phyloP scores from a whole-genome alignment of 331 rosid genomes.

The Pyracantha coccinea region DNA sequence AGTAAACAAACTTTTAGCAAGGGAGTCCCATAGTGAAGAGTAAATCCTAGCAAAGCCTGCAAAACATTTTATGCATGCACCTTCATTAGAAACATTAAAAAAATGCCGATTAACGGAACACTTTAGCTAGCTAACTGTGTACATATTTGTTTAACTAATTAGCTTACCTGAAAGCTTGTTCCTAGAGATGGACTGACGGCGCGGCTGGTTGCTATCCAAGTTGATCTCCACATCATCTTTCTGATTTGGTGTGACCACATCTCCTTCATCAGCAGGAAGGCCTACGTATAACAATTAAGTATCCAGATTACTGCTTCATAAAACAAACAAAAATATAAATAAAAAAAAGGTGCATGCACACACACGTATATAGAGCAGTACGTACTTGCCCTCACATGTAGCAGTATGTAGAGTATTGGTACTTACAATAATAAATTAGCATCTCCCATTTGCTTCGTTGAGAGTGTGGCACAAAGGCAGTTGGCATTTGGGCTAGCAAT shows the following conservation, averaged over 20 bases:
- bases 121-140: background rate
- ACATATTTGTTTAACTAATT: background rate
- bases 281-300: background rate
- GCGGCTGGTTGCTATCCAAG: background rate
- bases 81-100: background rate
- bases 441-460: background rate
- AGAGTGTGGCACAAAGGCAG: background rate
- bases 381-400: no score
- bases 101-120: background rate
- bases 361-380: background rate
- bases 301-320: background rate
- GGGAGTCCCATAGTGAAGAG: background rate
- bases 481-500: conserved; percentile 2
- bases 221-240: background rate
- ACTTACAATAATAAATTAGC: background rate
- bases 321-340: no score
- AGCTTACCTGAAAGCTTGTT: background rate
- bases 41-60: background rate
- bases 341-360: background rate
- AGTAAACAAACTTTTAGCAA: background rate
- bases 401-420: background rate
- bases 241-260: background rate
- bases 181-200: background rate
- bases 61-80: background rate
- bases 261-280: background rate